Evolutionary conservation across 768 basidiomycete genomes (phyloP), one percentile per base, ranked within the genome.

Genomic region (Mycena epipterygia): DNA sequence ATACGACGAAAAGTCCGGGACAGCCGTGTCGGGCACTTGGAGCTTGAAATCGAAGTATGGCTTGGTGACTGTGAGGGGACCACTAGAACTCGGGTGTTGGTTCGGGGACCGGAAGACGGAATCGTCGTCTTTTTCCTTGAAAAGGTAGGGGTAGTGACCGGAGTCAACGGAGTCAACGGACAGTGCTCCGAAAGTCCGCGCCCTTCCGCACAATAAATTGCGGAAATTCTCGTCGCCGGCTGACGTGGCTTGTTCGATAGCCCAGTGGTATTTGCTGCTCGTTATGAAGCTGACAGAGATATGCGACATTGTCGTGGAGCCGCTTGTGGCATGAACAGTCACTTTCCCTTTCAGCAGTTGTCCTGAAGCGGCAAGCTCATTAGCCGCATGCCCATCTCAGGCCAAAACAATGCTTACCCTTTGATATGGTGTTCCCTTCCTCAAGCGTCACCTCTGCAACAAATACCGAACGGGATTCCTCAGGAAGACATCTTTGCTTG

Each of bases 401-500:
- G 21, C 21, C 16, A 30, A 12, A 37, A n/a, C 17, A 30, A 61
- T 35, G 49, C 33, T 8, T 39, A 68, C 67, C 67, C 19, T 11
- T 21, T 39, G 32, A 32, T 27, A 57, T 33, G 13, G 61, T 41
- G 14, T 48, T 48, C 8, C 69, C 69, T 21, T 59, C 52, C 11
- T 67, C 44, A 12, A 71, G 65, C 8, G 27, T 62, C 25, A 71
- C 53, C 25, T 71, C 70, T 37, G 59, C 70, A 30, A 33, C 21
- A 33, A 67, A 67, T 5, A 39, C 37, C 8, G 65, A 62, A 17
- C 39, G 39, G 39, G 19, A 17, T 16, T 41, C 39, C n/a, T 65
- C 51, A 4, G 70, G 70, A 23, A 71, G 46, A 30, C 70, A 71
- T 19, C 19, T 35, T 41, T 67, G 42, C 41, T 27, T 17, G 3